Percentiles rank a stretch among this genome's conserved stretches.
These are phyloP conservation scores for Diaporthe caulivora DNA, from an alignment of 2,329 filamentous ascomycete genomes.

Conservation along the genomic window DNA sequence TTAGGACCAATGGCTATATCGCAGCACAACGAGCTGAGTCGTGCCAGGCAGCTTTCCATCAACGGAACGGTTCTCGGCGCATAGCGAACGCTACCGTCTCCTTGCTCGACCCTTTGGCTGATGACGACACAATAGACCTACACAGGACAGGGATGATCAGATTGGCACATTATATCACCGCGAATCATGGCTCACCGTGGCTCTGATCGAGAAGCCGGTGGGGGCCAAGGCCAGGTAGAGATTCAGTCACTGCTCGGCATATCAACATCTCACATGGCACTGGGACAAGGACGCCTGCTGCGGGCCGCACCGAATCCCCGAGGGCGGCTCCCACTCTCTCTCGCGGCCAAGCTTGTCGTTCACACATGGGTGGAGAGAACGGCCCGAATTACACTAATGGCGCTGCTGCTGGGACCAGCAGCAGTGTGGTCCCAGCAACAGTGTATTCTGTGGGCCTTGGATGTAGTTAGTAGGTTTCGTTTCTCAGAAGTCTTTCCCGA, in stretches of 20 bases:
- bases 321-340: neutral
- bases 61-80: neutral
- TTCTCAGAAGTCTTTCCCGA: neutral
- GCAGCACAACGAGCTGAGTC: neutral
- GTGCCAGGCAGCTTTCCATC: neutral
- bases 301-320: slow-evolving; percentile 21
- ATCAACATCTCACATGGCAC: neutral
- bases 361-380: neutral
- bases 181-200: neutral
- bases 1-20: neutral
- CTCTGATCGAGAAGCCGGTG: neutral
- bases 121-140: neutral
- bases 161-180: neutral
- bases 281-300: neutral
- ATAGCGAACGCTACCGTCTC: neutral
- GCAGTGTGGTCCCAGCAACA: too few species aligned
- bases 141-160: neutral
- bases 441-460: neutral
- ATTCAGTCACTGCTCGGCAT: neutral
- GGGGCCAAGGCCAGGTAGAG: neutral
- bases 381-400: neutral
- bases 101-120: neutral
- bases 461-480: neutral
- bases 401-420: neutral
- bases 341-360: slow-evolving; percentile 9